Conservation (phyloP, 2,329 filamentous ascomycete genomes). For the Karstenula rhodostoma region DNA sequence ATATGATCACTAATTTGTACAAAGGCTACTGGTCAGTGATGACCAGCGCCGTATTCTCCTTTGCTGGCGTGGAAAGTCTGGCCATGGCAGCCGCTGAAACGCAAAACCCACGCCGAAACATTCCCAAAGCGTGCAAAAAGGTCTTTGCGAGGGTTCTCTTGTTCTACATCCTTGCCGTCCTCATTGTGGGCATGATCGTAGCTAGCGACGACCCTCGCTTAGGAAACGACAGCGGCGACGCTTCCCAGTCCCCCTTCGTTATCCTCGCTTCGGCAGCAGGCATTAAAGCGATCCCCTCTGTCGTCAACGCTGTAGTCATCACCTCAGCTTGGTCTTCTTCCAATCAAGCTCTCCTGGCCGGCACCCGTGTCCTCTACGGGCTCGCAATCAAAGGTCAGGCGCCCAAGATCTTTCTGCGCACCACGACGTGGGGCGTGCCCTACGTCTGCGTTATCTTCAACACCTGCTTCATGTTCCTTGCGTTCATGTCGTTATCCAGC, state of each 20-base stretch:
- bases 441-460: constrained; percentile 46
- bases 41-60: constrained; percentile 57
- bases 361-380: constrained; percentile 58
- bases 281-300: constrained; percentile 70
- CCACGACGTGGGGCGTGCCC: constrained; percentile 52
- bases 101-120: constrained; percentile 44
- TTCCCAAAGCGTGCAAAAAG: constrained; percentile 61
- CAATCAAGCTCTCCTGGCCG: constrained; percentile 68
- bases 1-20: background rate
- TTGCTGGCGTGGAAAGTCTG: constrained; percentile 37
- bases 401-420: constrained; percentile 58
- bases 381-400: constrained; percentile 59
- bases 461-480: constrained; percentile 53
- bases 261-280: constrained; percentile 74
- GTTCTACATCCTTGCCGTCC: constrained; percentile 60
- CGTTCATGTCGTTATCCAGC: constrained; percentile 57
- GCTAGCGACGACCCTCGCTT: constrained; percentile 61
- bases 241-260: constrained; percentile 51
- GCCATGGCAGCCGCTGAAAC: constrained; percentile 43
- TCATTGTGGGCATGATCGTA: constrained; percentile 66
- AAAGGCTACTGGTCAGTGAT: constrained; percentile 62
- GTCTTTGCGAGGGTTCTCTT: constrained; percentile 62
- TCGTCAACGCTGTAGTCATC: constrained; percentile 79
- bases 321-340: constrained; percentile 74
- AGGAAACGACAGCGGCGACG: constrained; percentile 51